Conservation (phyloP, 768 basidiomycete genomes). For the Russula griseocarnosa region DNA sequence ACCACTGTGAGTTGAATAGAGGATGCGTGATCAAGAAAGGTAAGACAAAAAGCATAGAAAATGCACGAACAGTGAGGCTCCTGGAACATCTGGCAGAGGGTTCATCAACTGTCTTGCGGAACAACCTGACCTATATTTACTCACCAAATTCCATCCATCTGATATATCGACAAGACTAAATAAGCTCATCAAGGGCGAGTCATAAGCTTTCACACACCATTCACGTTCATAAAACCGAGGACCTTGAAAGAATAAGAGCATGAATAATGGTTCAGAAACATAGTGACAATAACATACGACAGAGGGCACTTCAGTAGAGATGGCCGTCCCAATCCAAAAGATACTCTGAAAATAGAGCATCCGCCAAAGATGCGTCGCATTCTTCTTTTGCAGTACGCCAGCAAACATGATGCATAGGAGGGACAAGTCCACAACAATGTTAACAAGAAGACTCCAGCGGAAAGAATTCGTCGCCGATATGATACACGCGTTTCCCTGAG, state of each 20-base stretch:
- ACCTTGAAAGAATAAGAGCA: constrained; percentile 4
- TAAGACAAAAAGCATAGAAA: background rate
- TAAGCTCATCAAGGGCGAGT: background rate
- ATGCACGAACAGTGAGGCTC: constrained; percentile 25
- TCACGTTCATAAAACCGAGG: constrained; percentile 23
- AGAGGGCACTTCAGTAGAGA: constrained; percentile 21
- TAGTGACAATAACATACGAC: constrained; percentile 4
- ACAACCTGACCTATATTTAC: background rate
- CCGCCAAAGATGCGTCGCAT: constrained; percentile 25
- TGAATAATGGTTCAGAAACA: background rate
- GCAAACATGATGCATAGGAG: constrained; percentile 23
- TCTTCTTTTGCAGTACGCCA: constrained; percentile 23
- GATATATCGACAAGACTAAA: background rate
- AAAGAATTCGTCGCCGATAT: constrained; percentile 14
- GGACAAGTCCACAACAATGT: constrained; percentile 21
- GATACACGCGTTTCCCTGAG: background rate
- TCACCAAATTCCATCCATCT: constrained; percentile 27
- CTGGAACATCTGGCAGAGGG: constrained; percentile 25
- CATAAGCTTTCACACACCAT: constrained; percentile 10
- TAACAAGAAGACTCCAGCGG: constrained; percentile 22
- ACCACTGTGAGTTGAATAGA: constrained; percentile 20
- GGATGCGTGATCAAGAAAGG: background rate
- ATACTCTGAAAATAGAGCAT: constrained; percentile 28
- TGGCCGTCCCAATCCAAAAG: constrained; percentile 19
- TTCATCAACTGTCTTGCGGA: background rate